Conservation (phyloP, 2,329 filamentous ascomycete genomes). For the Cordyceps javanica region DNA sequence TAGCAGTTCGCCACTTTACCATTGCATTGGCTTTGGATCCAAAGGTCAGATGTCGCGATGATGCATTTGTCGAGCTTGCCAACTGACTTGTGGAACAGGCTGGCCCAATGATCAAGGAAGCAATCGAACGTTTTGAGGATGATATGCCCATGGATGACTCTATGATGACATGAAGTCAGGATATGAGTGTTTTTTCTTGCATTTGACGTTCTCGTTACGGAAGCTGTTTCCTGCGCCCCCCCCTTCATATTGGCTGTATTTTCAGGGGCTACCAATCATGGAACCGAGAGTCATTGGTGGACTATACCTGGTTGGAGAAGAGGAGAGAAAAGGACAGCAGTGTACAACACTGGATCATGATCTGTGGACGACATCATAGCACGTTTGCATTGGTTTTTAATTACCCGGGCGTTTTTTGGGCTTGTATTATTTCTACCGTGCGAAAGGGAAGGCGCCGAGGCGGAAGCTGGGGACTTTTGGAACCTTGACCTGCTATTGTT, state of each 20-base stretch:
- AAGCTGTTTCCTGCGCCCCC: background rate
- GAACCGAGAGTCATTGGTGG: background rate
- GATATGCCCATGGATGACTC: constrained; percentile 65
- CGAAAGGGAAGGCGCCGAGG: background rate
- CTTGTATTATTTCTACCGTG: constrained; percentile 1
- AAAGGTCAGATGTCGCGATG: constrained; percentile 57
- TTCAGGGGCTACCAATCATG: background rate
- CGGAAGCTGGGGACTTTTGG: background rate
- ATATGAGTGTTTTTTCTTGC: no score
- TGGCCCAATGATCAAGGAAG: constrained; percentile 90
- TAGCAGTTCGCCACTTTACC: constrained; percentile 90
- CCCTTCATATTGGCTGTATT: background rate
- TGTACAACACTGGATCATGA: constrained; percentile 3
- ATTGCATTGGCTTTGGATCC: constrained; percentile 93
- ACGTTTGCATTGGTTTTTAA: constrained; percentile 10
- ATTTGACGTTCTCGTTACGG: background rate
- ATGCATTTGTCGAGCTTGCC: background rate
- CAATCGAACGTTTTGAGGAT: constrained; percentile 86
- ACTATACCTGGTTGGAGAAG: background rate
- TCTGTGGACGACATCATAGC: constrained; percentile 12
- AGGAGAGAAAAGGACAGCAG: background rate
- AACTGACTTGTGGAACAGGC: constrained; percentile 48
- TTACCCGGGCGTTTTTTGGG: constrained; percentile 4
- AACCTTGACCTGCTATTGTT: constrained; percentile 1
- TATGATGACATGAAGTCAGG: constrained; percentile 49